Evolutionary conservation across 208 protist genomes (phyloP).

Genomic region (Histomonas meleagridis): DNA sequence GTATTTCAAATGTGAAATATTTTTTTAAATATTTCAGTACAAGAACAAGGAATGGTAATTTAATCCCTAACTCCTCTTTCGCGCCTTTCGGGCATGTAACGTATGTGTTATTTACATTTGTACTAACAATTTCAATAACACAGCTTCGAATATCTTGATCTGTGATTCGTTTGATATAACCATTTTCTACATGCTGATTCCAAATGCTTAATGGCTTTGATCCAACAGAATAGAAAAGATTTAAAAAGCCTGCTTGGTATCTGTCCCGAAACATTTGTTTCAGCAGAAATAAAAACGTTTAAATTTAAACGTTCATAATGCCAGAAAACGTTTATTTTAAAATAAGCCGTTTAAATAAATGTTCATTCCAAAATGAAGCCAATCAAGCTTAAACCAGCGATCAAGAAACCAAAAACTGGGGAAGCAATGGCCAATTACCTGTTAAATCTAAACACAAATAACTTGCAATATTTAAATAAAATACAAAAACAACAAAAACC

Average conservation of each 20-base stretch:
- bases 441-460: too few species aligned
- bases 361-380: too few species aligned
- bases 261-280: slow-evolving; percentile 99
- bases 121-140: slow-evolving; percentile 92
- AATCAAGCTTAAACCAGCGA: too few species aligned
- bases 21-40: slow-evolving; percentile 74
- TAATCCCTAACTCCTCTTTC: slow-evolving; percentile 92
- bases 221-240: slow-evolving; percentile 93
- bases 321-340: too few species aligned
- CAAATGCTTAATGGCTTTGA: slow-evolving; percentile 91
- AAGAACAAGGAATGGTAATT: slow-evolving; percentile 95
- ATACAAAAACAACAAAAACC: too few species aligned
- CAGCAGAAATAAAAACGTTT: too few species aligned
- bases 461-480: too few species aligned
- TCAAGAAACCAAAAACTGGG: too few species aligned
- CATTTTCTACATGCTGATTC: slow-evolving; percentile 83
- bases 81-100: slow-evolving; percentile 85
- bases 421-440: too few species aligned
- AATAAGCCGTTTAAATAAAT: too few species aligned
- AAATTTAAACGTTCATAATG: too few species aligned
- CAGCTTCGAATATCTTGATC: slow-evolving; percentile 95
- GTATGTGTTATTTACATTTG: slow-evolving; percentile 89
- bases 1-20: slow-evolving; percentile 98
- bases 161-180: slow-evolving; percentile 92
- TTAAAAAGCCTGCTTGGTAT: slow-evolving; percentile 92